A percentile compares a stretch with the other conserved stretches of the same genome.
Conservation (phyloP, 257 asterid genomes). For the Craterostigma plantagineum region DNA sequence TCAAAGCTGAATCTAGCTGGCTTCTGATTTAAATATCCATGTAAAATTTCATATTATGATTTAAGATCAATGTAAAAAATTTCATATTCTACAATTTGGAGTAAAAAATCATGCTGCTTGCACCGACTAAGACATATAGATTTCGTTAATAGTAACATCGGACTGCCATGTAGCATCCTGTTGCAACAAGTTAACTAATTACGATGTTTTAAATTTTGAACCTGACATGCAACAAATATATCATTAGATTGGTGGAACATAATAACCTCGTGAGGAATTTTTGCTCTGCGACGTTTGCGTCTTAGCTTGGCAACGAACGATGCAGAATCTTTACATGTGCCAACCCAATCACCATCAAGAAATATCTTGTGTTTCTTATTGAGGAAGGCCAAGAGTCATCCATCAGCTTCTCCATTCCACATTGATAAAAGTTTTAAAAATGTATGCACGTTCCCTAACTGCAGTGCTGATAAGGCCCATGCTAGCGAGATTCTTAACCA, state of each 20-base stretch:
- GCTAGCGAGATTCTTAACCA: slow-evolving; percentile 83
- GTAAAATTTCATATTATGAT: too few relatives aligned
- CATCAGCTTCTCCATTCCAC: slow-evolving; percentile 60
- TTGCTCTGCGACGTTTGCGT: slow-evolving; percentile 50
- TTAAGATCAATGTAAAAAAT: too few relatives aligned
- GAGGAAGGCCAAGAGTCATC: slow-evolving; percentile 28
- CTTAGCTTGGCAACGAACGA: slow-evolving; percentile 50
- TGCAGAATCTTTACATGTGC: slow-evolving; percentile 55
- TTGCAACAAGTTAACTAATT: too few relatives aligned
- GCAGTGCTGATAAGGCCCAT: slow-evolving; percentile 68
- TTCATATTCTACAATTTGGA: too few relatives aligned
- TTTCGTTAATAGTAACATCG: background rate
- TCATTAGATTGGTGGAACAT: background rate
- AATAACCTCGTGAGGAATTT: slow-evolving; percentile 58
- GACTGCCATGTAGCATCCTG: too few relatives aligned
- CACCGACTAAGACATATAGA: slow-evolving; percentile 3
- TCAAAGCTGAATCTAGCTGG: too few relatives aligned
- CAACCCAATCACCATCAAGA: slow-evolving; percentile 88
- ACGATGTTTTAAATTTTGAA: too few relatives aligned
- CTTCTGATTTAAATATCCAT: too few relatives aligned
- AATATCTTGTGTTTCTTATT: slow-evolving; percentile 45
- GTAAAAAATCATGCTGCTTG: too few relatives aligned
- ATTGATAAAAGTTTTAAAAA: slow-evolving; percentile 30
- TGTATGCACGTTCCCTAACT: slow-evolving; percentile 22
- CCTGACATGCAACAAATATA: background rate